phyloP scores from a whole-genome alignment of 2,329 filamentous ascomycete species.

The Amylocarpus encephaloides region DNA sequence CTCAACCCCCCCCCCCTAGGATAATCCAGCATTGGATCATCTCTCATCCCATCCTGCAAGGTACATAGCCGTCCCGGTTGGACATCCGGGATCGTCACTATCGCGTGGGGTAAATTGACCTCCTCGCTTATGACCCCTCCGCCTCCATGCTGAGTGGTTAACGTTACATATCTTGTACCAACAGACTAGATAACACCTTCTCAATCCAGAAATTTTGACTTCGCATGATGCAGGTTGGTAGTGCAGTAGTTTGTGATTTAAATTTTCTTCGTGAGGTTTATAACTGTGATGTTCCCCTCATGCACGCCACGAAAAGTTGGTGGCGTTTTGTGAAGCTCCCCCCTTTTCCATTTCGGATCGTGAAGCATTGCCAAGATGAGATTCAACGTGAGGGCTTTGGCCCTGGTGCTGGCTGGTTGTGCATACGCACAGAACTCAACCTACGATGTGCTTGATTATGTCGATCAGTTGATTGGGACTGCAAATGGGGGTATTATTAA shows the following conservation, averaged over 20 bases:
- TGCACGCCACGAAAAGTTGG: conserved; percentile 1
- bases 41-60: background rate
- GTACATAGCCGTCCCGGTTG: background rate
- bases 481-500: conserved; percentile 41
- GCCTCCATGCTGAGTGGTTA: background rate
- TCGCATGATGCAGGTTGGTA: background rate
- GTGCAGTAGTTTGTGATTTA: conserved; percentile 13
- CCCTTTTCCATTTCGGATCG: background rate
- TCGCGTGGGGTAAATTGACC: background rate
- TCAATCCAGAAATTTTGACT: conserved; percentile 8
- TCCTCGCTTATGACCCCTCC: background rate
- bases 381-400: background rate
- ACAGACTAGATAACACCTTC: conserved; percentile 7
- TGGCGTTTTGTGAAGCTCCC: conserved; percentile 5
- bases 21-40: background rate
- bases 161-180: background rate
- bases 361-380: conserved; percentile 11
- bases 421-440: conserved; percentile 15
- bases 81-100: conserved; percentile 1
- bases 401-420: conserved; percentile 1
- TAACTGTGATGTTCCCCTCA: conserved; percentile 6
- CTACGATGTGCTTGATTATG: conserved; percentile 36
- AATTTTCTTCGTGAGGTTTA: conserved; percentile 6
- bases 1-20: background rate
- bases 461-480: conserved; percentile 49